Conservation (phyloP, 2,329 filamentous ascomycete genomes). For the Blastomyces silverae region DNA sequence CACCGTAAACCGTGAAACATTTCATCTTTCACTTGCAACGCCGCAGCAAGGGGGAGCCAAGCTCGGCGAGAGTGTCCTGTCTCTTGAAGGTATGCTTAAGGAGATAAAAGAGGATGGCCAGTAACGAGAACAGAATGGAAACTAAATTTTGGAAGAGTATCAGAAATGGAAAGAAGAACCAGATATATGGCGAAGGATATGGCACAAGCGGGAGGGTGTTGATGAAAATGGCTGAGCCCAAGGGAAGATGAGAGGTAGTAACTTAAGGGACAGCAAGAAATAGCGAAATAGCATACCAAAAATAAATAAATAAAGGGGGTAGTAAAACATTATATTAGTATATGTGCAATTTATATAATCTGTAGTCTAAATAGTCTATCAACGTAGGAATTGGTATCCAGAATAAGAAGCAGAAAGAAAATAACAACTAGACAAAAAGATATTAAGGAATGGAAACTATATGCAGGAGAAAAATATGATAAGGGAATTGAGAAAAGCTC, state of each 20-base stretch:
- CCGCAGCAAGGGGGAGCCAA: background rate
- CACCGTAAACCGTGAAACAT: background rate
- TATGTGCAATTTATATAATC: background rate
- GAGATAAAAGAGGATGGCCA: background rate
- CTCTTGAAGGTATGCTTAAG: background rate
- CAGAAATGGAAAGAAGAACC: background rate
- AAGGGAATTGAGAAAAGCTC: background rate
- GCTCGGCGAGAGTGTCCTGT: background rate
- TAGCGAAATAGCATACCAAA: background rate
- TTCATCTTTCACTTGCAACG: background rate
- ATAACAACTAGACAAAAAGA: background rate
- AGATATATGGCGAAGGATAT: background rate
- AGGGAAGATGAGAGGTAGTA: background rate
- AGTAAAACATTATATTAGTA: background rate
- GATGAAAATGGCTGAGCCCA: background rate
- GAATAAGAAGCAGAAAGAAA: background rate
- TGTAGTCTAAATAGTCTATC: background rate
- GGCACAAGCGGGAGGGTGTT: background rate
- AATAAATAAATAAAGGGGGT: background rate
- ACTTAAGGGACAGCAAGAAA: background rate
- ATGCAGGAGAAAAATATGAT: background rate
- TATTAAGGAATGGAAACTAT: background rate
- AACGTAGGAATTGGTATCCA: background rate
- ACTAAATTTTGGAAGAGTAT: background rate
- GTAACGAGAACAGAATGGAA: background rate